Evolutionary conservation across 371 early-diverging fungal species (phyloP).

Genomic region (Aphelidium insulamus): DNA sequence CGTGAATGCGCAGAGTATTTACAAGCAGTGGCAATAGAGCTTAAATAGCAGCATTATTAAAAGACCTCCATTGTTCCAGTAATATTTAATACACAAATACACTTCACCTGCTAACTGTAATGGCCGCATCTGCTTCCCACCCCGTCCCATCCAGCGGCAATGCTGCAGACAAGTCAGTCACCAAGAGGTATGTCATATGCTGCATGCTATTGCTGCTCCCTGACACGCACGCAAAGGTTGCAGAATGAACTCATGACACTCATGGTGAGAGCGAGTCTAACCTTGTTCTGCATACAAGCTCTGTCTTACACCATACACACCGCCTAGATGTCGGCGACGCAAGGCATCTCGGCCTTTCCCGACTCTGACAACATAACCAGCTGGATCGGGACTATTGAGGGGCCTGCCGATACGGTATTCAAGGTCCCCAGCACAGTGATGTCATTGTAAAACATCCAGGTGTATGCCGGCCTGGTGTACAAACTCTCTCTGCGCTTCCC

Average conservation of each 20-base stretch:
- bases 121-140: too few species aligned
- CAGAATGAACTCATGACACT: constrained; percentile 19
- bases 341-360: constrained; percentile 32
- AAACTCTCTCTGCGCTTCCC: constrained; percentile 35
- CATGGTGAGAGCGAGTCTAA: constrained; percentile 10
- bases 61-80: too few species aligned
- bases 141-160: too few species aligned
- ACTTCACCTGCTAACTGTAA: too few species aligned
- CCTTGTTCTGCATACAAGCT: constrained; percentile 2
- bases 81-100: too few species aligned
- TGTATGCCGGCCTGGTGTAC: constrained; percentile 30
- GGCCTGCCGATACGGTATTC: constrained; percentile 17
- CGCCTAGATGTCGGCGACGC: constrained; percentile 20
- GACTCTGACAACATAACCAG: constrained; percentile 26
- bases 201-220: too few species aligned
- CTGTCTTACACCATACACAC: background rate
- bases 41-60: too few species aligned
- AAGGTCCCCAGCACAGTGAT: background rate
- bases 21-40: too few species aligned
- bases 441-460: background rate
- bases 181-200: too few species aligned
- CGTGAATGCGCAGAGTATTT: too few species aligned
- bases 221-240: too few species aligned
- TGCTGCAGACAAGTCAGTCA: too few species aligned
- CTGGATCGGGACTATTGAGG: constrained; percentile 32